Evolutionary conservation across 2,329 filamentous ascomycete species (phyloP).

Genomic region (Fusarium pininemorale): DNA sequence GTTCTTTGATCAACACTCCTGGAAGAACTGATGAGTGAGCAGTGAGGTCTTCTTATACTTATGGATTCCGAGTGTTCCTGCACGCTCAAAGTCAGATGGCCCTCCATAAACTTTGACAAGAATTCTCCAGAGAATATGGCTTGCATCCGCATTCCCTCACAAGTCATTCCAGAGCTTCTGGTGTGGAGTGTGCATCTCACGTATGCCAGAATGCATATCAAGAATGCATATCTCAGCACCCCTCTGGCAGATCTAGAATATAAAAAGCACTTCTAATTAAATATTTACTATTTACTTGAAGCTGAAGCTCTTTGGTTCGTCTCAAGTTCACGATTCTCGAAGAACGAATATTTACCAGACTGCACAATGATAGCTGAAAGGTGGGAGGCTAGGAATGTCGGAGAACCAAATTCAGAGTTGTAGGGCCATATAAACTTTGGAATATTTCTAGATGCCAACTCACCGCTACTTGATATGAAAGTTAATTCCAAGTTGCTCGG

Average conservation of each 20-base stretch:
- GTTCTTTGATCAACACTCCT: not conserved
- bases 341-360: not conserved
- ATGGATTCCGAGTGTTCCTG: not conserved
- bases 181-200: constrained; percentile 34
- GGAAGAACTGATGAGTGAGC: not conserved
- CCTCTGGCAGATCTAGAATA: not conserved
- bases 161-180: constrained; percentile 29
- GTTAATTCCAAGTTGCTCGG: constrained; percentile 34
- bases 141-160: constrained; percentile 36
- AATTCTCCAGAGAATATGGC: constrained; percentile 35
- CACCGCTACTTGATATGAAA: constrained; percentile 22
- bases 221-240: constrained; percentile 27
- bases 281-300: not conserved
- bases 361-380: not conserved
- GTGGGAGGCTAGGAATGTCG: constrained; percentile 18
- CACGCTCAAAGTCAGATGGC: constrained; percentile 17
- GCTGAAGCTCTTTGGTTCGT: not conserved
- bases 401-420: constrained; percentile 14
- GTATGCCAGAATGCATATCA: constrained; percentile 19
- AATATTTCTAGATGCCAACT: constrained; percentile 23
- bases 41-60: constrained; percentile 28
- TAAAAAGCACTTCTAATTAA: not conserved
- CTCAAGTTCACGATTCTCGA: not conserved
- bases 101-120: constrained; percentile 32
- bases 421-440: constrained; percentile 24